Base-by-base conservation (phyloP, 2,329 filamentous ascomycete species). In the Fusarium sp. region DNA sequence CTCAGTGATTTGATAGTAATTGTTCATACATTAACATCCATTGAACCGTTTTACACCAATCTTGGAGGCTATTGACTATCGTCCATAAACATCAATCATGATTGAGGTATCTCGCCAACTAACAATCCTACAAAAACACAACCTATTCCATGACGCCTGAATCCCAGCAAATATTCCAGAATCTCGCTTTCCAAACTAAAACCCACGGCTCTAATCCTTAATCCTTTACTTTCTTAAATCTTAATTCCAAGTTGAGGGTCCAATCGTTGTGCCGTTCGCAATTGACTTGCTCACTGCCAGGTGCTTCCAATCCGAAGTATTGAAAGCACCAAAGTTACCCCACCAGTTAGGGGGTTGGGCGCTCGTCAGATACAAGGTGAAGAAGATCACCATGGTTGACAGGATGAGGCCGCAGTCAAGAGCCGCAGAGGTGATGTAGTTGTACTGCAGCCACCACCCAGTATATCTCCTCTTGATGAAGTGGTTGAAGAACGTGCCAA, bases 391-490 rank as follows among this genome's bases (percentile, higher is more conserved):
- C 38, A 95, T 87, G 0, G 91, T 92, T 36, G 88, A 89, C 22
- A 94, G 80, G 14, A 91, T 90, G 6, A 94, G 86, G 6, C 92
- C 92, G 58, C 89, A 89, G 80, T 94, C 93, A 40, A 95, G 84
- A 1, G 91, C 93, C 0, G 92, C 92, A 22, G 92, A 93, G 0
- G 91, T 90, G 78, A 94, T 87, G 80, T 94, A 95, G 84, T 95
- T 94, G 84, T 94, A 95, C 81, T 92, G 90, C 81, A 92, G 85
- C 93, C 93, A 95, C 93, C 92, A 94, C 36, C 91, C 92, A 5
- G 87, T 89, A 82, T 88, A 92, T 71, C 89, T 87, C 67, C 91
- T 87, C 79, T 89, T 89, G 79, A 94, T 88, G 75, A 86, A 90
- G 77, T 88, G 92, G 82, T 94, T 93, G 84, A 94, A 94, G 38